Evolutionary conservation across 192 early-diverging fungal species (phyloP).

Genomic region (Coemansia asiatica): DNA sequence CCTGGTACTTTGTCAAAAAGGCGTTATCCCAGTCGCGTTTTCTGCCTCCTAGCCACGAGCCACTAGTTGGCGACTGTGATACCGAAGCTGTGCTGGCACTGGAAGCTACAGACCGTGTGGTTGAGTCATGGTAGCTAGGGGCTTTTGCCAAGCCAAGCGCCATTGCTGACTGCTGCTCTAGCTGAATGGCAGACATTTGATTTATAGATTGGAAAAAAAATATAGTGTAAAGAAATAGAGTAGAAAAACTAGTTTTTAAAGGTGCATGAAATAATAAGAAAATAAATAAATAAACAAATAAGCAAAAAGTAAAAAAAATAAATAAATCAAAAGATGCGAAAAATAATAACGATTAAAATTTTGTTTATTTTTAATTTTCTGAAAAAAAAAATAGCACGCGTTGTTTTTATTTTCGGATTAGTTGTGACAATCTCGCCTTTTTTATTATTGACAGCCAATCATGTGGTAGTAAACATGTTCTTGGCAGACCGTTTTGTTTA

Average conservation of each 20-base stretch:
- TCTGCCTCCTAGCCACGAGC: slow-evolving; percentile 37
- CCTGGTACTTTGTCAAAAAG: slow-evolving; percentile 44
- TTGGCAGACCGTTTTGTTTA: not conserved
- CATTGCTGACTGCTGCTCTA: not conserved
- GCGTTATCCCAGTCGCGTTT: slow-evolving; percentile 57
- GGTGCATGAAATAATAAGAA: not conserved
- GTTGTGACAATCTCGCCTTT: not conserved
- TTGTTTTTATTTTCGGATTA: not conserved
- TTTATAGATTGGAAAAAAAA: slow-evolving; percentile 1
- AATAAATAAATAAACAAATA: not conserved
- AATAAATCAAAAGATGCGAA: not conserved
- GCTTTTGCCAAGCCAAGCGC: not conserved
- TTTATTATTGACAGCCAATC: not conserved
- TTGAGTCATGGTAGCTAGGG: not conserved
- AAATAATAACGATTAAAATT: not conserved
- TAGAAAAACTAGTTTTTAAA: not conserved
- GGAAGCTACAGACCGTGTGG: slow-evolving; percentile 25
- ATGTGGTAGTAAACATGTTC: not conserved
- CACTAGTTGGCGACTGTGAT: not conserved
- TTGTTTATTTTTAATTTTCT: not conserved
- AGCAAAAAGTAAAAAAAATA: not conserved
- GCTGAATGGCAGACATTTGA: slow-evolving; percentile 1
- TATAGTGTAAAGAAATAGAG: not conserved
- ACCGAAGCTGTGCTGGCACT: slow-evolving; percentile 19
- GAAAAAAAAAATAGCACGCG: not conserved